Evolutionary conservation across 306 rosid genomes (phyloP).

Genomic region (Elaeagnus macrophylla): DNA sequence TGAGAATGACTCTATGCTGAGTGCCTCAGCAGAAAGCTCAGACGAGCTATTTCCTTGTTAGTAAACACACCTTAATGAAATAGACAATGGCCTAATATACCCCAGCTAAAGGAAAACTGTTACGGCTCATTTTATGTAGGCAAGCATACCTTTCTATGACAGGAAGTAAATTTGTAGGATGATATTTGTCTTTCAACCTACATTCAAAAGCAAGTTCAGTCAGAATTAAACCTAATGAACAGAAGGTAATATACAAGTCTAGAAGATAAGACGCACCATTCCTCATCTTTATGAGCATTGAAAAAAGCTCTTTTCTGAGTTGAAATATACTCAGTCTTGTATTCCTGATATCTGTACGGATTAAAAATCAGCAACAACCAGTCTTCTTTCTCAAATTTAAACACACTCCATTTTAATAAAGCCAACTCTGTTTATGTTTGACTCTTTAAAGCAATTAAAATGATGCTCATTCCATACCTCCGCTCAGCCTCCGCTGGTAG

Average conservation of each 20-base stretch:
- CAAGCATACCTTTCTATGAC: conserved; percentile 73
- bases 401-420: neutral
- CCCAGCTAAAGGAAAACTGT: neutral
- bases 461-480: conserved; percentile 45
- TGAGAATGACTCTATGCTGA: too few species aligned
- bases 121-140: conserved; percentile 3
- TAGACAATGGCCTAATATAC: neutral
- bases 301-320: conserved; percentile 87
- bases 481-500: conserved; percentile 95
- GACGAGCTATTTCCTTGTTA: too few species aligned
- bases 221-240: conserved; percentile 1
- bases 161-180: conserved; percentile 78
- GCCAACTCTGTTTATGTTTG: neutral
- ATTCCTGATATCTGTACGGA: conserved; percentile 76
- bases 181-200: conserved; percentile 96
- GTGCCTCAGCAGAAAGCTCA: too few species aligned
- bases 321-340: conserved; percentile 83
- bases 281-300: conserved; percentile 89
- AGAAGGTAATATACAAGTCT: neutral
- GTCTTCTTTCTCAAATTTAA: conserved; percentile 5
- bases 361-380: conserved; percentile 1
- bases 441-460: conserved; percentile 2
- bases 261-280: conserved; percentile 40
- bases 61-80: too few species aligned
- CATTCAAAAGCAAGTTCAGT: conserved; percentile 19